These are phyloP conservation scores for Ceratocystis ficicola DNA, from an alignment of 2,329 filamentous ascomycete species.

Conservation along the genomic window DNA sequence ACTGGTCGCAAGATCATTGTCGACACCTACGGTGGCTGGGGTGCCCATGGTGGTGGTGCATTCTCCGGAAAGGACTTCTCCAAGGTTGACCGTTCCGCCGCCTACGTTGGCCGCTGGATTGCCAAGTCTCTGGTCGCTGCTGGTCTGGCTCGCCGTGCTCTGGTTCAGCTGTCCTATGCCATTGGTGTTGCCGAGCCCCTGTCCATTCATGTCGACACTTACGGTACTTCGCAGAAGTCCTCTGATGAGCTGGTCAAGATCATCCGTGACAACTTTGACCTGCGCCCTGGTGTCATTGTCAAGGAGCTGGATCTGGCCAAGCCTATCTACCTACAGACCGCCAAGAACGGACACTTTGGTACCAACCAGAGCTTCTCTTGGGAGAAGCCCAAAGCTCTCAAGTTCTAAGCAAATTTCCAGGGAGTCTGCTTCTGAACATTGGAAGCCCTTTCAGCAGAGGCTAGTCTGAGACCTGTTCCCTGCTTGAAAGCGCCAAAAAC, in stretches of 20 bases:
- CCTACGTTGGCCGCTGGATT: conserved; percentile 96
- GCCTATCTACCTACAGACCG: conserved; percentile 96
- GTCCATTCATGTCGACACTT: conserved; percentile 94
- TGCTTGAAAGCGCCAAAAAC: conserved; percentile 12
- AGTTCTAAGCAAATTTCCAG: conserved; percentile 51
- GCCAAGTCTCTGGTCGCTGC: conserved; percentile 93
- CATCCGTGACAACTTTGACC: conserved; percentile 91
- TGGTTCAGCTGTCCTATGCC: conserved; percentile 98
- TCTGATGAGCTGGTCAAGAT: conserved; percentile 92
- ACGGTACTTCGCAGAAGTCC: conserved; percentile 81
- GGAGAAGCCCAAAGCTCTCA: conserved; percentile 95
- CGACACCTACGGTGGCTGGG: conserved; percentile 99
- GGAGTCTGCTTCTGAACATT: not conserved
- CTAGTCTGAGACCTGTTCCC: not conserved
- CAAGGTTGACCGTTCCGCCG: conserved; percentile 97
- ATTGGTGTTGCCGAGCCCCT: conserved; percentile 97
- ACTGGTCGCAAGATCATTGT: conserved; percentile 99
- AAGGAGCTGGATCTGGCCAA: conserved; percentile 89
- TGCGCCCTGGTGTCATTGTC: conserved; percentile 96
- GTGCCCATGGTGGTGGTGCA: conserved; percentile 98
- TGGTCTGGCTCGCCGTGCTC: conserved; percentile 76
- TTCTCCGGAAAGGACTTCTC: conserved; percentile 99
- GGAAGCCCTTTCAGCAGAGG: not conserved
- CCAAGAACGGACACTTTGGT: conserved; percentile 98
- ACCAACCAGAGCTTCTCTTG: conserved; percentile 96